Conservation (phyloP, 257 asterid species). For the Capsicum pubescens region DNA sequence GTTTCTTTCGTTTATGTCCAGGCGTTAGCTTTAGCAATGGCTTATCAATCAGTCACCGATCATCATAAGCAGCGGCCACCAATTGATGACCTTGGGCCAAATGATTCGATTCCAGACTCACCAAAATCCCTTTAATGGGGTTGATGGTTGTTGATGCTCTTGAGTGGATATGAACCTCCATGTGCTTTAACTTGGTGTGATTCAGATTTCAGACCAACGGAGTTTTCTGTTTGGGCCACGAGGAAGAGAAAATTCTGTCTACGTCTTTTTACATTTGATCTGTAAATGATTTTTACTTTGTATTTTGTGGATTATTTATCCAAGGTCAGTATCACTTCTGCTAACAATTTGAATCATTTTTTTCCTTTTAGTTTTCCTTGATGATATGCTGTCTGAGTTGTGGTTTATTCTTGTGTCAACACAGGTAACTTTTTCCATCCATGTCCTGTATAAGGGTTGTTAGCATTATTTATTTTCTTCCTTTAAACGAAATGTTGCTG, state of each 20-base stretch:
- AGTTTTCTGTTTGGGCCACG: background rate
- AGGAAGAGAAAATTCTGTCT: background rate
- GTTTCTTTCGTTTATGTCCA: slow-evolving; percentile 24
- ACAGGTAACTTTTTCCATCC: background rate
- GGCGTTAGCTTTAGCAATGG: slow-evolving; percentile 39
- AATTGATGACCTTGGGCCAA: slow-evolving; percentile 39
- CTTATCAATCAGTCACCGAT: slow-evolving; percentile 36
- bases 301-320: background rate
- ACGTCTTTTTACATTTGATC: background rate
- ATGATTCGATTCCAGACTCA: slow-evolving; percentile 54
- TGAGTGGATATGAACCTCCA: background rate
- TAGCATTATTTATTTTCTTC: background rate
- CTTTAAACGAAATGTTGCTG: background rate
- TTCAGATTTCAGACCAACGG: background rate
- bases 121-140: slow-evolving; percentile 42
- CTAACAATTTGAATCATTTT: background rate
- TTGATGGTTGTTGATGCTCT: background rate
- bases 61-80: slow-evolving; percentile 43
- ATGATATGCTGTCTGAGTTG: background rate
- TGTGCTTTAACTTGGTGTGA: background rate
- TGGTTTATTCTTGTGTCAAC: background rate
- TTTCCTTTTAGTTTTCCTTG: background rate
- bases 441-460: background rate
- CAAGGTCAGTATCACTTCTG: background rate
- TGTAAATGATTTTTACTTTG: background rate